These are phyloP conservation scores for Diaporthe vexans DNA, from an alignment of 2,329 filamentous ascomycete genomes.

Conservation along the genomic window DNA sequence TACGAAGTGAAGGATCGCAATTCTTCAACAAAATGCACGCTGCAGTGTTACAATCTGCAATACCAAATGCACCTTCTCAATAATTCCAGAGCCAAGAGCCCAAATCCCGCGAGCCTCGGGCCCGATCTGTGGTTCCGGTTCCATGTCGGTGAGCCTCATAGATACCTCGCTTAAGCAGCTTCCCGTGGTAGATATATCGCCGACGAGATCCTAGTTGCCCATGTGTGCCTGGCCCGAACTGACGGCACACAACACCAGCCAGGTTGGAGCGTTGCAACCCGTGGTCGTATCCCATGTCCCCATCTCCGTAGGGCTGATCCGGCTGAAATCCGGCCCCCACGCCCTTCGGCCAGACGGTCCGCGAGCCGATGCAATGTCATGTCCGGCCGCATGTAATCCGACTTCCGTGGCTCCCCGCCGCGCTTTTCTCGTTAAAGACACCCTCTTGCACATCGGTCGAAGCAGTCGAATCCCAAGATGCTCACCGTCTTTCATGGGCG, in stretches of 20 bases:
- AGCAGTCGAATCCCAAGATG: background rate
- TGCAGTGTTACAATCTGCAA: background rate
- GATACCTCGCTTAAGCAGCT: background rate
- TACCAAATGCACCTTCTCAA: background rate
- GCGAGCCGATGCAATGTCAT: constrained; percentile 21
- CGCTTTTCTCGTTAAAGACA: background rate
- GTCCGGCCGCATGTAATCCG: background rate
- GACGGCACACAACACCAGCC: constrained; percentile 2
- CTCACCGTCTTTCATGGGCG: constrained; percentile 16
- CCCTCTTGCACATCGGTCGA: background rate
- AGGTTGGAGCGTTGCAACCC: background rate
- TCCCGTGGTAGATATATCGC: background rate
- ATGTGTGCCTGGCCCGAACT: constrained; percentile 10
- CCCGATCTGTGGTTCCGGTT: background rate
- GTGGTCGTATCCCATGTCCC: background rate
- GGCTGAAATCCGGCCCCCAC: constrained; percentile 22
- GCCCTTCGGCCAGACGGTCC: constrained; percentile 4
- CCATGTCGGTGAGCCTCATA: background rate
- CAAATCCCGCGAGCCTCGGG: background rate
- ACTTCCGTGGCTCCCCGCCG: constrained; percentile 12
- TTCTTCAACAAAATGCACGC: background rate
- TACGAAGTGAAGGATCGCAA: background rate
- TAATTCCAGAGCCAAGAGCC: background rate
- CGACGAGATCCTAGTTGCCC: background rate
- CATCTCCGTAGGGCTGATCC: constrained; percentile 23